A percentile compares a stretch with the other conserved stretches of the same genome.
Conservation (phyloP, 768 basidiomycete species). For the Antrodiella citrinella region DNA sequence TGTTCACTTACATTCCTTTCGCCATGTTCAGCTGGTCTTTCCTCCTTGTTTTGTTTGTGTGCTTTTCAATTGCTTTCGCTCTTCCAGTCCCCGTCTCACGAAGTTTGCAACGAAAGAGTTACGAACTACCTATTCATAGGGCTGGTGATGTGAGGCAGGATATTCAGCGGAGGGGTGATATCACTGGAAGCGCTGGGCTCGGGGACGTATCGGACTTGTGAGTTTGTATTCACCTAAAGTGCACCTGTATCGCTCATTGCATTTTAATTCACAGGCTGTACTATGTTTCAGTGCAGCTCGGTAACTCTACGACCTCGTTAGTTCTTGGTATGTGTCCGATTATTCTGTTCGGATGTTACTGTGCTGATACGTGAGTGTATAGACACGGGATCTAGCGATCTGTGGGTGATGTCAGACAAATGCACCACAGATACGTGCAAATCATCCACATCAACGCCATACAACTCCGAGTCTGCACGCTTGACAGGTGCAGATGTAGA, state of each 20-base stretch:
- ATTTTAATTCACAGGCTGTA: conserved; percentile 47
- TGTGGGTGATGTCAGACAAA: conserved; percentile 62
- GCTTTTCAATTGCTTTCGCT: neutral
- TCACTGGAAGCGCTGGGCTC: conserved; percentile 35
- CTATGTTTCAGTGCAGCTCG: conserved; percentile 51
- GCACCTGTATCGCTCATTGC: neutral
- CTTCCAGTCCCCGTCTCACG: neutral
- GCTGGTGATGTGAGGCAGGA: conserved; percentile 4
- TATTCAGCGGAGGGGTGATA: conserved; percentile 3
- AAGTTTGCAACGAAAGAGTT: neutral
- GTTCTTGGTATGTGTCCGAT: conserved; percentile 45
- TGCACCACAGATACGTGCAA: conserved; percentile 38
- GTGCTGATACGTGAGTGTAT: no score
- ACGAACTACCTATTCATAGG: neutral
- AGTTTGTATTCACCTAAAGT: conserved; percentile 16
- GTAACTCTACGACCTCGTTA: conserved; percentile 43
- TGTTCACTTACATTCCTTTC: neutral
- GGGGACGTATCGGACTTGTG: conserved; percentile 62
- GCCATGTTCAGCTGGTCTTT: neutral
- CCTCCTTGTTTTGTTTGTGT: neutral
- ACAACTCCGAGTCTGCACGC: conserved; percentile 40
- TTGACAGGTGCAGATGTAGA: conserved; percentile 36
- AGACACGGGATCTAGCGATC: conserved; percentile 77
- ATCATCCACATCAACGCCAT: conserved; percentile 31
- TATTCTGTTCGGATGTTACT: neutral